Conservation (phyloP, 2,329 filamentous ascomycete genomes). For the Rutstroemia sp. region DNA sequence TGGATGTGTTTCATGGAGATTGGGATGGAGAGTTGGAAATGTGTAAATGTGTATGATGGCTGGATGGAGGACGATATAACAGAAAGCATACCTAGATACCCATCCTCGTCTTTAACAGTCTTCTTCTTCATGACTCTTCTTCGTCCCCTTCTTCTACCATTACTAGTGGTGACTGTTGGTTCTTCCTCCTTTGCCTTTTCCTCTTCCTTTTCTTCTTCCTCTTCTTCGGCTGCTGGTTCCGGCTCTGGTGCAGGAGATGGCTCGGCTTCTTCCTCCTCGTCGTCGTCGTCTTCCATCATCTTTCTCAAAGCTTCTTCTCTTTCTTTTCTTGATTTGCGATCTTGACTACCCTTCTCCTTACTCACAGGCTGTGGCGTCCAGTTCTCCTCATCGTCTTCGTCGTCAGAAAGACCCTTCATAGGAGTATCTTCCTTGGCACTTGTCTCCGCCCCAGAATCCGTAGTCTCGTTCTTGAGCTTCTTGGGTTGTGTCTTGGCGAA, state of each 20-base stretch:
- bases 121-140: constrained; percentile 82
- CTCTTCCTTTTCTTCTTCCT: constrained; percentile 32
- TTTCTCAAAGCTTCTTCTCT: constrained; percentile 58
- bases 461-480: constrained; percentile 41
- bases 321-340: constrained; percentile 46
- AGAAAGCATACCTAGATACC: constrained; percentile 68
- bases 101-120: constrained; percentile 79
- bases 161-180: constrained; percentile 44
- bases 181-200: constrained; percentile 32
- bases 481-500: constrained; percentile 67
- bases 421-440: constrained; percentile 42
- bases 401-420: constrained; percentile 50
- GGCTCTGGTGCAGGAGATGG: constrained; percentile 10
- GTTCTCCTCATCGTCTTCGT: constrained; percentile 45
- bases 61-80: neutral
- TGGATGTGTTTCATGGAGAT: neutral
- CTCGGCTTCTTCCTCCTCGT: constrained; percentile 38
- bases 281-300: constrained; percentile 72
- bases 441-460: constrained; percentile 33
- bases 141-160: constrained; percentile 66
- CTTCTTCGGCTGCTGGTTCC: constrained; percentile 23
- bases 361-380: constrained; percentile 28
- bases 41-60: neutral
- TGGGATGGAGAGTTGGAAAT: neutral
- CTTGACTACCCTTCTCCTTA: constrained; percentile 26